A percentile compares a stretch with the other conserved stretches of the same genome.
phyloP scores from a whole-genome alignment of 2,329 filamentous ascomycete species.

The Fusarium newnesense region DNA sequence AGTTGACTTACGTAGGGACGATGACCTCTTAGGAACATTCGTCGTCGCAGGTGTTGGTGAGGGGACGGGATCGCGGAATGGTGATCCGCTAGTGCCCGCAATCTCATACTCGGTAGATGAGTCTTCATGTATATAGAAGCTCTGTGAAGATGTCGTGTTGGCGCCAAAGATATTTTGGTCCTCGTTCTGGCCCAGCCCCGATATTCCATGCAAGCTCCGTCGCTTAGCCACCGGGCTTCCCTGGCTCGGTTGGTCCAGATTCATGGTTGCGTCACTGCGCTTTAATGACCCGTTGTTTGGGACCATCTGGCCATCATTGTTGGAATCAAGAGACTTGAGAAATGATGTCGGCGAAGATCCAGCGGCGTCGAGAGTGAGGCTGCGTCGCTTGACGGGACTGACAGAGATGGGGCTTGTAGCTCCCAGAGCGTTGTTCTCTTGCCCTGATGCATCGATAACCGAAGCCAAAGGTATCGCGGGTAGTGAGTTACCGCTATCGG shows the following conservation, averaged over 20 bases:
- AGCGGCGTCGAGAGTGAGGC: conserved; percentile 66
- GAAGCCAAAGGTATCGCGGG: conserved; percentile 54
- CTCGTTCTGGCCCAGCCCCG: conserved; percentile 65
- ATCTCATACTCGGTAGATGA: conserved; percentile 63
- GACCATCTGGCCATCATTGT: conserved; percentile 47
- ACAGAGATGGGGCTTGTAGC: conserved; percentile 49
- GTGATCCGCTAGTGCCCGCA: conserved; percentile 48
- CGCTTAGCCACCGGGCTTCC: conserved; percentile 92
- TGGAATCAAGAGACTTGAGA: conserved; percentile 62
- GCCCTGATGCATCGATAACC: conserved; percentile 54
- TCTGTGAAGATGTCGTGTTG: conserved; percentile 52
- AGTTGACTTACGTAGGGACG: conserved; percentile 86
- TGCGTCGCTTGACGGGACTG: conserved; percentile 62
- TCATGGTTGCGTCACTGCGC: conserved; percentile 90
- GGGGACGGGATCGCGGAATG: conserved; percentile 53
- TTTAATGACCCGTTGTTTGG: conserved; percentile 81
- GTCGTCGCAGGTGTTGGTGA: conserved; percentile 61
- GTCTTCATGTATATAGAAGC: conserved; percentile 65
- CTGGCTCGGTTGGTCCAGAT: conserved; percentile 79
- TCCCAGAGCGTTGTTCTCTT: conserved; percentile 54
- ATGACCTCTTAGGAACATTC: conserved; percentile 72
- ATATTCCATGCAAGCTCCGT: conserved; percentile 82
- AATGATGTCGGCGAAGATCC: conserved; percentile 63
- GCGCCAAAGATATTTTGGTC: conserved; percentile 83
- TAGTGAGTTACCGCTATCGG: conserved; percentile 75